These are phyloP conservation scores for Cryphonectria naterciae DNA, from an alignment of 2,329 filamentous ascomycete species.

Conservation along the genomic window DNA sequence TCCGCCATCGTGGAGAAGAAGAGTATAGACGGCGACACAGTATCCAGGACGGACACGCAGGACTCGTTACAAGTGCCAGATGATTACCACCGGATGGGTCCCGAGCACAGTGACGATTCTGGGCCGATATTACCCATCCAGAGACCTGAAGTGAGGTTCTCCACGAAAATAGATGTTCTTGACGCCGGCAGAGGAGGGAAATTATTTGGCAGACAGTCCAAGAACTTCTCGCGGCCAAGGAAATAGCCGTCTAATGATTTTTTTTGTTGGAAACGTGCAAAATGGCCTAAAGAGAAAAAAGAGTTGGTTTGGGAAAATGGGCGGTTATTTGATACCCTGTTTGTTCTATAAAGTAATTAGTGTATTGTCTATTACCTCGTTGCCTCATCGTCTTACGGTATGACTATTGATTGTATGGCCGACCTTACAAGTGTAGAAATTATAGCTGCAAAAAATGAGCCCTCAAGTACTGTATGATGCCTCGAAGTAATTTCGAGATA, in stretches of 20 bases:
- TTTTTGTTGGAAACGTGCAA: background rate
- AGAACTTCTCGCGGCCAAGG: slow-evolving; percentile 7
- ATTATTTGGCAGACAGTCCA: background rate
- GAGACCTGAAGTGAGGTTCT: slow-evolving; percentile 20
- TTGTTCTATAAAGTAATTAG: background rate
- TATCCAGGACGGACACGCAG: slow-evolving; percentile 19
- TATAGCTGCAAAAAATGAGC: too few relatives aligned
- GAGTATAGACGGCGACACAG: background rate
- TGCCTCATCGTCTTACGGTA: background rate
- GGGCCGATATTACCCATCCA: slow-evolving; percentile 28
- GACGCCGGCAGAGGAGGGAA: background rate
- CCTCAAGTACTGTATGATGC: too few relatives aligned
- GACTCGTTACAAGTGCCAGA: slow-evolving; percentile 19
- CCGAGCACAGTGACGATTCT: slow-evolving; percentile 28
- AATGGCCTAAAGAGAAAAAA: background rate
- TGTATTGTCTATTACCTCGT: background rate
- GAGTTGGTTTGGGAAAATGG: background rate
- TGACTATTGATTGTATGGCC: background rate
- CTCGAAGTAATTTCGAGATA: too few relatives aligned
- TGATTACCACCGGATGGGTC: slow-evolving; percentile 12
- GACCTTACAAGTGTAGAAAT: background rate
- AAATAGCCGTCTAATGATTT: background rate
- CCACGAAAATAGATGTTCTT: slow-evolving; percentile 9
- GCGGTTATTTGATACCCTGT: slow-evolving; percentile 5
- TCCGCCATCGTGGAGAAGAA: slow-evolving; percentile 21